phyloP scores from a whole-genome alignment of 768 basidiomycete genomes.

The Aureoboletus auriporus region DNA sequence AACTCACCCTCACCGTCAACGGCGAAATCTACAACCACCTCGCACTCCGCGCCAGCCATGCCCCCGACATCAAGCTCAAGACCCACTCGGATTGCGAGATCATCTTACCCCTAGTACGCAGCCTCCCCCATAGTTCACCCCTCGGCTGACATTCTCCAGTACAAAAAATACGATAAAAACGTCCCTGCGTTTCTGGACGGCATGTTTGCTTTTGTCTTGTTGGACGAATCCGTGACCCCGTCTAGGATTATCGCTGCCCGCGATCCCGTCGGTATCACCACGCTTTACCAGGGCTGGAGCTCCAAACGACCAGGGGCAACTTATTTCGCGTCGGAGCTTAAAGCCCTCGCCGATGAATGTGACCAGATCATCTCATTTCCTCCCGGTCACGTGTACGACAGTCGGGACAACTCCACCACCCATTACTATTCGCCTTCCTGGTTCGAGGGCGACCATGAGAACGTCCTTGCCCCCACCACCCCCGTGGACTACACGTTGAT shows the following conservation, averaged over 20 bases:
- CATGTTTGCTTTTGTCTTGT: constrained; percentile 97
- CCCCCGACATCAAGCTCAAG: constrained; percentile 75
- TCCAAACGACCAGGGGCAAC: constrained; percentile 76
- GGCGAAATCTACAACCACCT: constrained; percentile 99
- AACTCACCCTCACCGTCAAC: constrained; percentile 85
- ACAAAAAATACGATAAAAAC: constrained; percentile 73
- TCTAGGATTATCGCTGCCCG: constrained; percentile 92
- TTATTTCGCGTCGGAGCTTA: constrained; percentile 96
- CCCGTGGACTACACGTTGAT: constrained; percentile 63
- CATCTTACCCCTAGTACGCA: constrained; percentile 81
- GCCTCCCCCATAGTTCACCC: constrained; percentile 3
- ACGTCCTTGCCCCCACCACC: constrained; percentile 50
- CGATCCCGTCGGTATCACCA: constrained; percentile 97
- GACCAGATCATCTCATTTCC: constrained; percentile 95
- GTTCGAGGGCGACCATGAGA: constrained; percentile 82
- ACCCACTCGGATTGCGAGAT: constrained; percentile 98
- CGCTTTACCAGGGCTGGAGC: constrained; percentile 96
- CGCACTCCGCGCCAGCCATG: constrained; percentile 65
- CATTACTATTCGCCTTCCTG: constrained; percentile 88
- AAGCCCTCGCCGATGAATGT: constrained; percentile 86
- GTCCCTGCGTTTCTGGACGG: constrained; percentile 86
- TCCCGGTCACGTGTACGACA: constrained; percentile 96
- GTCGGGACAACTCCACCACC: constrained; percentile 66
- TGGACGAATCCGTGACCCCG: constrained; percentile 90
- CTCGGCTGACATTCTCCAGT: constrained; percentile 46